Percentiles rank a stretch among this genome's conserved stretches.
Conservation (phyloP, 495 filamentous ascomycete species). For the Penicillium ochrochloron region DNA sequence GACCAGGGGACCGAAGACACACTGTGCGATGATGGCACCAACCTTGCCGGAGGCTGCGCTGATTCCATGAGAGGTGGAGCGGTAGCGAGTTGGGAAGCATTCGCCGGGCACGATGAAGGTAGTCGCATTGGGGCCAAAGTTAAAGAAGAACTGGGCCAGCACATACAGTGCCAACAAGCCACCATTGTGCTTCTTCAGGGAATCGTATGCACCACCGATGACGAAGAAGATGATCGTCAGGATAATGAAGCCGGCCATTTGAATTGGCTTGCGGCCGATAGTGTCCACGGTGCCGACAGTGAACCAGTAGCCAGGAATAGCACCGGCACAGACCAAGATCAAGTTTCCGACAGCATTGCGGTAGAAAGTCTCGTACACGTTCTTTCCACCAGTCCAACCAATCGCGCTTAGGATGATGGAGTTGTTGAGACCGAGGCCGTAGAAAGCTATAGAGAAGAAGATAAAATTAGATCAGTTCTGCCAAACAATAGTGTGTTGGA, state of each 20-base stretch:
- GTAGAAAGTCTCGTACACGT: conserved; percentile 67
- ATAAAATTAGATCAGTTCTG: not conserved
- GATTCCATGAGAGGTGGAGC: conserved; percentile 83
- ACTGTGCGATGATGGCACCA: conserved; percentile 65
- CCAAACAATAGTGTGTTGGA: not conserved
- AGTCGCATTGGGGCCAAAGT: conserved; percentile 83
- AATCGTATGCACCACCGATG: conserved; percentile 69
- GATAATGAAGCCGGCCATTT: conserved; percentile 74
- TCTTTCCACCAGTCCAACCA: conserved; percentile 62
- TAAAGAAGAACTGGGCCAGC: conserved; percentile 87
- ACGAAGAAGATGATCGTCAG: conserved; percentile 76
- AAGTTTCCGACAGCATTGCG: conserved; percentile 75
- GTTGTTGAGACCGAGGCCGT: conserved; percentile 80
- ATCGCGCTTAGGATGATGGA: conserved; percentile 69
- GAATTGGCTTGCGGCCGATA: conserved; percentile 79
- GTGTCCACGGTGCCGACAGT: conserved; percentile 71
- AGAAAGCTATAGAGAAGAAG: conserved; percentile 60
- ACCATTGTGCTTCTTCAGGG: conserved; percentile 48
- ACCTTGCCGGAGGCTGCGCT: conserved; percentile 83
- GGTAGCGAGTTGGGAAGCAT: conserved; percentile 86
- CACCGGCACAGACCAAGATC: conserved; percentile 74
- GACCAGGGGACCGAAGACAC: conserved; percentile 54
- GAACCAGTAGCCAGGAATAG: conserved; percentile 80
- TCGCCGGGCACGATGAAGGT: conserved; percentile 93
- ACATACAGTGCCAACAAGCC: conserved; percentile 75